Base-by-base conservation (phyloP, 2,329 filamentous ascomycete genomes). In the Gaeumannomyces tritici region DNA sequence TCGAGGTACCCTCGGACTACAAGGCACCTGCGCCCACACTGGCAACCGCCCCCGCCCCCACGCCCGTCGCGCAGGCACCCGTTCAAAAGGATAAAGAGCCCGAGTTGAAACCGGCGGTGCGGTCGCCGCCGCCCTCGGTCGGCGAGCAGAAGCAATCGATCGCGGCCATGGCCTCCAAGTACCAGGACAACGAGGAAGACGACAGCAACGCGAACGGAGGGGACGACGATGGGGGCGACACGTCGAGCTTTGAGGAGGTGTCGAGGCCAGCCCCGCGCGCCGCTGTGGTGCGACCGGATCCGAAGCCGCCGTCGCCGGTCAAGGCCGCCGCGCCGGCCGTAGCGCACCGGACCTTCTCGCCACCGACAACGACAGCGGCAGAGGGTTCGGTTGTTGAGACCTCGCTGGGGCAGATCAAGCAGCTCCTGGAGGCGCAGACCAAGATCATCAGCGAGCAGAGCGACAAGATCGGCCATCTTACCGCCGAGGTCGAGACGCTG, bases 81-180 rank as follows among this genome's bases (percentile, higher is more conserved):
- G 24, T 18, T 27, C n/a, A 28, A 9, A 57, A 18, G 24, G 84
- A 84, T 74, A 80, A 80, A 69, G 82, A 86, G 68, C 75, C 79
- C 59, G 80, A 79, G 68, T 79, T 83, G 2, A 79, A 81, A 57
- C 79, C 86, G 11, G 76, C 75, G 4, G 70, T 77, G 15, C 74
- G 78, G n/a, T 74, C 77, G 31, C 79, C 83, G 51, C 86, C 89
- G 47, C 87, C 88, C 13, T 87, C 85, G 1, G 84, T 96, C 76
- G 89, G 87, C 66, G 90, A 96, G 66, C 93, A 96, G 77, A 92
- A 95, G 73, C 84, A 84, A 31, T 96, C 91, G 15, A 95, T 97
- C 75, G 85, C 91, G 26, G 86, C 86, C 62, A 88, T 95, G 81
- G 93, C 92, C 12, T 87, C 84, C 73, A 96, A 90, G 75, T 97